Conservation (phyloP, 1,284 basidiomycete genomes). For the Cryptococcus maquisensis region DNA sequence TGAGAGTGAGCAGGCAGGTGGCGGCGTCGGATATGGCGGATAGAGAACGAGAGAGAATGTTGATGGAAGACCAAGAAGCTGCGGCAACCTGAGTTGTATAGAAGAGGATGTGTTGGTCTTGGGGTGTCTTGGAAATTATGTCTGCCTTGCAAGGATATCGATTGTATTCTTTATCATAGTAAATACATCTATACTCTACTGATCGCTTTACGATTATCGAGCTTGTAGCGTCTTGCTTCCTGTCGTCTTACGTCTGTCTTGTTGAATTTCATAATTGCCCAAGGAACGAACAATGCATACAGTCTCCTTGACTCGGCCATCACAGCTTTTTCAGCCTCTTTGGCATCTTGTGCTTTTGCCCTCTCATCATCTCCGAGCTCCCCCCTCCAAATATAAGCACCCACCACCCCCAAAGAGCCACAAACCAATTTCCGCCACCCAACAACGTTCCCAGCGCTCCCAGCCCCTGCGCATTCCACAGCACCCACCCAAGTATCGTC, state of each 20-base stretch:
- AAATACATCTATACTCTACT: no score
- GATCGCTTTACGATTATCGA: no score
- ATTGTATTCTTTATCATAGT: not conserved
- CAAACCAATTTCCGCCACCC: constrained; percentile 33
- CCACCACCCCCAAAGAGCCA: constrained; percentile 48
- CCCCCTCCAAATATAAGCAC: constrained; percentile 43
- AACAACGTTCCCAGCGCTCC: constrained; percentile 35
- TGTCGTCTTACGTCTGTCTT: no score
- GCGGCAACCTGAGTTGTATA: not conserved
- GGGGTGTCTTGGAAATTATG: no score
- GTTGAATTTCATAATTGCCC: no score
- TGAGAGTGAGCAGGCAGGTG: constrained; percentile 11
- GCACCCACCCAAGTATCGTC: constrained; percentile 25
- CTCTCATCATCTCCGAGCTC: constrained; percentile 15
- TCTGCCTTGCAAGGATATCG: not conserved
- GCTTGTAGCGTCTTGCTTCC: no score
- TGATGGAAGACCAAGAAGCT: constrained; percentile 46
- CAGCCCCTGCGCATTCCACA: constrained; percentile 35
- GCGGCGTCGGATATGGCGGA: constrained; percentile 30
- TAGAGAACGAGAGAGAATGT: constrained; percentile 42
- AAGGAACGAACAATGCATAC: not conserved
- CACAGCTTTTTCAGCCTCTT: constrained; percentile 23
- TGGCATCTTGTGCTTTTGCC: constrained; percentile 21
- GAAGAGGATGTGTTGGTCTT: not conserved
- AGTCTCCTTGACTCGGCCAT: not conserved